phyloP scores from a whole-genome alignment of 1,139 yeast species.

The Blastobotrys capitulatus region DNA sequence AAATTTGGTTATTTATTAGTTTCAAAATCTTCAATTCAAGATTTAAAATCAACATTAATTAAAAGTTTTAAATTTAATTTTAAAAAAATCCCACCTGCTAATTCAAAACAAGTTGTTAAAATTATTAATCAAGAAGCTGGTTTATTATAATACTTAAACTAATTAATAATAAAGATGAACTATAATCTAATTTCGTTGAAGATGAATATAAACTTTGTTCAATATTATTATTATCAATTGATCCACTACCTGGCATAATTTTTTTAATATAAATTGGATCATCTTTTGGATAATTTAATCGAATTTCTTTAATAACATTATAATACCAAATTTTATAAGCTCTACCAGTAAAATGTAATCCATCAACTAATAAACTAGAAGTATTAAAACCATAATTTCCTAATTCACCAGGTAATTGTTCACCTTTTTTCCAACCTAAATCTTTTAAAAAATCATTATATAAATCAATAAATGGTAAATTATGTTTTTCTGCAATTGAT shows the following conservation, averaged over 20 bases:
- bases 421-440: constrained; percentile 27
- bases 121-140: constrained; percentile 27
- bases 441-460: constrained; percentile 40
- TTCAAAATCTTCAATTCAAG: constrained; percentile 5
- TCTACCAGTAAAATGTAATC: constrained; percentile 60
- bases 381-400: constrained; percentile 27
- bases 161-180: background rate
- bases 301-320: constrained; percentile 8
- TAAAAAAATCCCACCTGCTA: constrained; percentile 22
- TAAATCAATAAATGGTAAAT: constrained; percentile 51
- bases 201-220: background rate
- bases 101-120: constrained; percentile 18
- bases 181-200: too few relatives aligned
- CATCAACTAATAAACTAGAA: constrained; percentile 43
- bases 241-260: background rate
- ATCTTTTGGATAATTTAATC: background rate
- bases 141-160: background rate
- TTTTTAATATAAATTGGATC: background rate
- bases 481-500: constrained; percentile 40
- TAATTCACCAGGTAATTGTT: constrained; percentile 10
- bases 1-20: constrained; percentile 34
- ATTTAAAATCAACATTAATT: constrained; percentile 16
- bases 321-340: constrained; percentile 52
- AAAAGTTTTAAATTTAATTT: constrained; percentile 13
- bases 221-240: background rate